These are phyloP conservation scores for Alternaria hordeiaustralica DNA, from an alignment of 2,329 filamentous ascomycete genomes.

Conservation along the genomic window DNA sequence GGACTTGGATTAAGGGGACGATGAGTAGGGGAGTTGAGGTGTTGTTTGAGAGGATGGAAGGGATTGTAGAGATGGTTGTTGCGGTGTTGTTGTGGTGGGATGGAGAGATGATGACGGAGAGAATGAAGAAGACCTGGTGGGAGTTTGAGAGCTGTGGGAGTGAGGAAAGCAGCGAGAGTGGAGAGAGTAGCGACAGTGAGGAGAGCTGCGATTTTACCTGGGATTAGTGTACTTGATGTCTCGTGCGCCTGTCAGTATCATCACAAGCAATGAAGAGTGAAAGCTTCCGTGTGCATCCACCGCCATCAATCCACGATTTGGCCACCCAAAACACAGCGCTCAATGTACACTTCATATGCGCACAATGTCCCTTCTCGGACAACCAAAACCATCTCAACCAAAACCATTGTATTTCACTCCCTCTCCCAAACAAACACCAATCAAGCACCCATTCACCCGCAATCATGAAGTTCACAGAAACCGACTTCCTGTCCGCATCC, in stretches of 20 bases:
- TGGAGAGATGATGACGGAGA: neutral
- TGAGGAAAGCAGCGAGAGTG: neutral
- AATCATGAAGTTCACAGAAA: constrained; percentile 1
- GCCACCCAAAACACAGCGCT: neutral
- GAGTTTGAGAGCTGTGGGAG: neutral
- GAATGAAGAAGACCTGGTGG: neutral
- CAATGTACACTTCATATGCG: neutral
- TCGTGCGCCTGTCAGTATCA: neutral
- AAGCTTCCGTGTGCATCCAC: neutral
- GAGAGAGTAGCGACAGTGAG: neutral
- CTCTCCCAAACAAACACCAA: neutral
- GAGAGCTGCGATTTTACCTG: neutral
- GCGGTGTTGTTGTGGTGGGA: neutral
- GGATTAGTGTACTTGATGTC: neutral
- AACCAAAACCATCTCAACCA: neutral
- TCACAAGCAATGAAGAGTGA: neutral
- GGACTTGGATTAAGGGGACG: neutral
- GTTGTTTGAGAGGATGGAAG: neutral
- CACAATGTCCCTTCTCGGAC: neutral
- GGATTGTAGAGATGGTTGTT: neutral
- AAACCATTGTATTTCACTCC: neutral
- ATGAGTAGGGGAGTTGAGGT: neutral
- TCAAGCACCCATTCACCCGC: neutral
- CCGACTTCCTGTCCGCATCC: neutral
- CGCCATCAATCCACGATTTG: neutral